Evolutionary conservation across 768 basidiomycete genomes (phyloP).

Genomic region (Naganishia friedmannii): DNA sequence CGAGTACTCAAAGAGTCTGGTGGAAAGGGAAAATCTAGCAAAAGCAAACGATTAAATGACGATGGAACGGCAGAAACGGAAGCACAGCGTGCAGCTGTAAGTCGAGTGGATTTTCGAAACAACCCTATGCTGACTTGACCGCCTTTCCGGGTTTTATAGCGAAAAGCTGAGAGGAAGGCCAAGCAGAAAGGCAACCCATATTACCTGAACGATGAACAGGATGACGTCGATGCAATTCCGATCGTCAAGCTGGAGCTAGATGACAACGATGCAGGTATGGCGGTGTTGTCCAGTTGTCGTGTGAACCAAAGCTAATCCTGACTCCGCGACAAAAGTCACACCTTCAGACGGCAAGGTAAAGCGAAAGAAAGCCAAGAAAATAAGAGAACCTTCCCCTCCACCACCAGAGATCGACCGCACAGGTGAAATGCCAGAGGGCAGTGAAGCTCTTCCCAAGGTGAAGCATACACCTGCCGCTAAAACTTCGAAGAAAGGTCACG

Average conservation of each 20-base stretch:
- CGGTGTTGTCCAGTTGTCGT: background rate
- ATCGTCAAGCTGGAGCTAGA: constrained; percentile 70
- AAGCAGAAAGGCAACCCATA: constrained; percentile 83
- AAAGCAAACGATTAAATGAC: constrained; percentile 54
- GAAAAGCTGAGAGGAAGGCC: constrained; percentile 70
- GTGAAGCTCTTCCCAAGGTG: background rate
- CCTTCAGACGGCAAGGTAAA: background rate
- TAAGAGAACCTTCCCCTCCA: constrained; percentile 3
- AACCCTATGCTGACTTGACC: constrained; percentile 12
- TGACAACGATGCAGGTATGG: background rate
- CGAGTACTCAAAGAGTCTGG: constrained; percentile 52
- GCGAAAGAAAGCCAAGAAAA: constrained; percentile 1
- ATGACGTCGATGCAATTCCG: constrained; percentile 62
- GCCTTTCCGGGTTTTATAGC: constrained; percentile 55
- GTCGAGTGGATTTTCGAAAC: constrained; percentile 33
- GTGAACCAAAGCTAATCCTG: background rate
- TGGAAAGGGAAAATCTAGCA: constrained; percentile 41
- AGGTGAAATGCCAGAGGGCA: constrained; percentile 78
- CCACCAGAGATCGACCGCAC: constrained; percentile 58
- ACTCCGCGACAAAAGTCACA: background rate
- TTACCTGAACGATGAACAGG: constrained; percentile 66
- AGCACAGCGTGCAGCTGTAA: constrained; percentile 62
- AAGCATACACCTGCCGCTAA: background rate
- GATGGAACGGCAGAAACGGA: constrained; percentile 49
- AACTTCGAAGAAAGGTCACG: background rate